phyloP scores from a whole-genome alignment of 2,329 filamentous ascomycete species.

The Shiraia bambusicola region DNA sequence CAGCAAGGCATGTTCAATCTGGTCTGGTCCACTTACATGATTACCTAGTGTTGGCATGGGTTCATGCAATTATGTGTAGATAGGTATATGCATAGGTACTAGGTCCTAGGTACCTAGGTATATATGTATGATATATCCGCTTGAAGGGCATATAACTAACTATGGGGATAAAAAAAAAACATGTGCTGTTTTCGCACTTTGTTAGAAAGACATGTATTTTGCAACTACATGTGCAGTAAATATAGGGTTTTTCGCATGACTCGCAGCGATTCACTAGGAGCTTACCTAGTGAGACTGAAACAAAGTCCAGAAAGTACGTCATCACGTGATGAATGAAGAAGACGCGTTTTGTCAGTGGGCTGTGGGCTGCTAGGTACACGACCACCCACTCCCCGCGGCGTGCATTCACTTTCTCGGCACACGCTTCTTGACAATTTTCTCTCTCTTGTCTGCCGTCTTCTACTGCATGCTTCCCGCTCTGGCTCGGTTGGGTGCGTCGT shows the following conservation, averaged over 20 bases:
- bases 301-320: not conserved
- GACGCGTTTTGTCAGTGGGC: constrained; percentile 21
- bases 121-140: too few relatives aligned
- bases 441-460: constrained; percentile 26
- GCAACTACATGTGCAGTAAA: not conserved
- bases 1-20: too few relatives aligned
- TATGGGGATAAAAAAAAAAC: too few relatives aligned
- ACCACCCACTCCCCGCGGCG: constrained; percentile 19
- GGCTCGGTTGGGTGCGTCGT: constrained; percentile 33
- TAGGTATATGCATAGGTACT: too few relatives aligned
- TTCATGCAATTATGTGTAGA: too few relatives aligned
- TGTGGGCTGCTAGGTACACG: too few relatives aligned
- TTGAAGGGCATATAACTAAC: too few relatives aligned
- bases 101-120: too few relatives aligned
- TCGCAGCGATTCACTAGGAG: not conserved
- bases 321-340: constrained; percentile 8
- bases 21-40: too few relatives aligned
- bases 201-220: too few relatives aligned
- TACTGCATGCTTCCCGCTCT: constrained; percentile 44
- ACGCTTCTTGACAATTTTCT: constrained; percentile 25
- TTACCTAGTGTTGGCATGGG: too few relatives aligned
- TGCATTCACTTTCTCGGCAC: constrained; percentile 26
- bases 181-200: too few relatives aligned
- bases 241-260: not conserved
- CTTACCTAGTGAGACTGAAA: not conserved